A percentile compares a stretch with the other conserved stretches of the same genome.
phyloP scores from a whole-genome alignment of 768 basidiomycete species.

The Naganishia friedmannii region DNA sequence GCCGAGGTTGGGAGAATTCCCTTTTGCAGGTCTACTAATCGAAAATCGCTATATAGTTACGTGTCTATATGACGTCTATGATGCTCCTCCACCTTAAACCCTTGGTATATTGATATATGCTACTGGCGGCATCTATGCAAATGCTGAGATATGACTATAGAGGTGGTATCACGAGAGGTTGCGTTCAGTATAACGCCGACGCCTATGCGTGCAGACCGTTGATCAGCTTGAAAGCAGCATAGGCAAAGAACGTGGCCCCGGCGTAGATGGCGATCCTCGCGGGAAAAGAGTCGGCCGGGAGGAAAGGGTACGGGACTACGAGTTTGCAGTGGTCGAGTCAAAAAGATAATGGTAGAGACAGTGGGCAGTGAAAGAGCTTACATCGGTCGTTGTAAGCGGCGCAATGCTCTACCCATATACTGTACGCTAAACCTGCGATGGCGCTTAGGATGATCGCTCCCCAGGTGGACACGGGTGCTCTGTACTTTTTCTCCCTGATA shows the following conservation, averaged over 20 bases:
- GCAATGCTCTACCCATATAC: conserved; percentile 66
- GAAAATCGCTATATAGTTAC: neutral
- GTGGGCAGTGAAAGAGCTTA: no score
- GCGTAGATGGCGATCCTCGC: conserved; percentile 64
- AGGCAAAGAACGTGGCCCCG: conserved; percentile 58
- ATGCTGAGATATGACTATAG: neutral
- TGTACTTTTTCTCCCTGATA: conserved; percentile 63
- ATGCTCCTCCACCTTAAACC: neutral
- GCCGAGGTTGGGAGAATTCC: neutral
- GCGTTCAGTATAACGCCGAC: neutral
- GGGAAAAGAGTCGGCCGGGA: conserved; percentile 54
- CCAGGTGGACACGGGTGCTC: conserved; percentile 47
- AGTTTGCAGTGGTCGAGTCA: no score
- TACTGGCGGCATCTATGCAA: neutral
- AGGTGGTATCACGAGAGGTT: no score
- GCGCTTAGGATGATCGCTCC: conserved; percentile 51
- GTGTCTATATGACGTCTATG: neutral
- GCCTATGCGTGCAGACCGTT: conserved; percentile 60
- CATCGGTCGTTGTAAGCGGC: conserved; percentile 63
- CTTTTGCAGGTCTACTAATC: neutral
- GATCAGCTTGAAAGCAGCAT: conserved; percentile 60
- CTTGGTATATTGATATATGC: neutral
- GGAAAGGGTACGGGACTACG: conserved; percentile 78
- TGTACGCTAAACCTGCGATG: conserved; percentile 58
- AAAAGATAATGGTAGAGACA: no score